A percentile compares a stretch with the other conserved stretches of the same genome.
Evolutionary conservation across 768 basidiomycete species (phyloP).

Genomic region (Boletus barrowsii): DNA sequence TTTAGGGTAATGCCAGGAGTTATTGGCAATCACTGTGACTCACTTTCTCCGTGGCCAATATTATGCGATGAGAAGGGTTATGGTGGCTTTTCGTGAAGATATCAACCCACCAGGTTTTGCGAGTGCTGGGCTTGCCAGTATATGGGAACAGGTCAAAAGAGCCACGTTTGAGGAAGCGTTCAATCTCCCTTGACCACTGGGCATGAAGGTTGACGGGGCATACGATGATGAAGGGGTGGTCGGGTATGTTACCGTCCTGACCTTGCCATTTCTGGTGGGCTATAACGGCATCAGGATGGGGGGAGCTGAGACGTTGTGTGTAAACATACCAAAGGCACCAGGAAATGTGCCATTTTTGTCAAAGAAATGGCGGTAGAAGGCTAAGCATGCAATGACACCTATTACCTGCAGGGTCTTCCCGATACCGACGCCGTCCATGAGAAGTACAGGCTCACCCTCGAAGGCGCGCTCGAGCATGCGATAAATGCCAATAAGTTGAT

Average conservation of each 20-base stretch:
- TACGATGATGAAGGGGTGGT: neutral
- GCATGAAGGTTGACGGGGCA: neutral
- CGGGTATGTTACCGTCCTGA: neutral
- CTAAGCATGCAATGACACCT: conserved; percentile 9
- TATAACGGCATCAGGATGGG: too few species aligned
- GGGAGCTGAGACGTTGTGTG: too few species aligned
- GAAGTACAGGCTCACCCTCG: conserved; percentile 1
- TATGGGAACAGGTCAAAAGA: conserved; percentile 4
- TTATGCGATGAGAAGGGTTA: neutral
- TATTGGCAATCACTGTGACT: neutral
- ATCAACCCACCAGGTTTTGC: neutral
- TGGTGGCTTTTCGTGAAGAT: neutral
- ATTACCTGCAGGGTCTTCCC: conserved; percentile 24
- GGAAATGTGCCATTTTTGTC: neutral
- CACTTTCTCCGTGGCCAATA: neutral
- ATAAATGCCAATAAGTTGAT: conserved; percentile 20
- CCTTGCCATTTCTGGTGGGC: neutral
- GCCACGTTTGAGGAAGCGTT: neutral
- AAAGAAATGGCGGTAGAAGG: conserved; percentile 1
- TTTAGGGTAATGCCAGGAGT: too few species aligned
- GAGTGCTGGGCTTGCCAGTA: neutral
- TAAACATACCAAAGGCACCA: neutral
- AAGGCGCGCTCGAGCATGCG: conserved; percentile 11
- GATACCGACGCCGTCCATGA: conserved; percentile 27
- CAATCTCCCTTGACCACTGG: conserved; percentile 1